Conservation (phyloP, 2,329 filamentous ascomycete species). For the Macrophomina tecta region DNA sequence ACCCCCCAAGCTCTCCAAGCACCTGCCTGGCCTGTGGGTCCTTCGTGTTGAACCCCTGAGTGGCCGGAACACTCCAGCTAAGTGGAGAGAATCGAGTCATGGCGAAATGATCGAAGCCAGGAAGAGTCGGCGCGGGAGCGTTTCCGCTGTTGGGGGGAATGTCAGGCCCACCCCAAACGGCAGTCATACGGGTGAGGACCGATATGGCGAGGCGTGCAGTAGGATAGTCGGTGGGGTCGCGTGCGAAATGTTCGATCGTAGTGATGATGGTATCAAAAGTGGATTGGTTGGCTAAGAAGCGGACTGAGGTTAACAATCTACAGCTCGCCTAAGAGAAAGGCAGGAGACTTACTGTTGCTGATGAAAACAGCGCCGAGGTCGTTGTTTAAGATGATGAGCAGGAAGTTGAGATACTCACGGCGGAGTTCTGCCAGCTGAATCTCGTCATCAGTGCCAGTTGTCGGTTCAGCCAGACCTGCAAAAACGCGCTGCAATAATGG, state of each 20-base stretch:
- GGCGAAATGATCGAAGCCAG: conserved; percentile 91
- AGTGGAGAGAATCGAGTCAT: conserved; percentile 86
- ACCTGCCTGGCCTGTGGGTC: conserved; percentile 91
- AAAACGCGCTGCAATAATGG: conserved; percentile 92
- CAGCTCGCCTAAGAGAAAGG: neutral
- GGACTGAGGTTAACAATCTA: neutral
- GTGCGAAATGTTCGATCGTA: conserved; percentile 83
- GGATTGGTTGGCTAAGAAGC: conserved; percentile 72
- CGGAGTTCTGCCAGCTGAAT: conserved; percentile 92
- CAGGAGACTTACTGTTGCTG: conserved; percentile 65
- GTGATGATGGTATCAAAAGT: conserved; percentile 88
- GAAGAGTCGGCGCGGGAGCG: conserved; percentile 57
- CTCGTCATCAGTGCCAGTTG: conserved; percentile 91
- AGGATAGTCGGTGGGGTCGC: conserved; percentile 72
- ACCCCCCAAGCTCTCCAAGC: conserved; percentile 80
- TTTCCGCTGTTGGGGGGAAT: conserved; percentile 28
- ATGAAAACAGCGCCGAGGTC: conserved; percentile 88
- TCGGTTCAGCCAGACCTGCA: conserved; percentile 79
- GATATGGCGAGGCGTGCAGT: conserved; percentile 79
- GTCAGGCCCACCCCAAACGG: conserved; percentile 89
- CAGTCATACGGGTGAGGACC: conserved; percentile 81
- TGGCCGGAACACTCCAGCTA: conserved; percentile 86
- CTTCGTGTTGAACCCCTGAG: conserved; percentile 78
- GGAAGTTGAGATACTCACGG: conserved; percentile 92
- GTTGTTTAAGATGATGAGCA: conserved; percentile 88